These are phyloP conservation scores for Monosporozyma aerobia DNA, from an alignment of 805 yeast species.

Conservation along the genomic window DNA sequence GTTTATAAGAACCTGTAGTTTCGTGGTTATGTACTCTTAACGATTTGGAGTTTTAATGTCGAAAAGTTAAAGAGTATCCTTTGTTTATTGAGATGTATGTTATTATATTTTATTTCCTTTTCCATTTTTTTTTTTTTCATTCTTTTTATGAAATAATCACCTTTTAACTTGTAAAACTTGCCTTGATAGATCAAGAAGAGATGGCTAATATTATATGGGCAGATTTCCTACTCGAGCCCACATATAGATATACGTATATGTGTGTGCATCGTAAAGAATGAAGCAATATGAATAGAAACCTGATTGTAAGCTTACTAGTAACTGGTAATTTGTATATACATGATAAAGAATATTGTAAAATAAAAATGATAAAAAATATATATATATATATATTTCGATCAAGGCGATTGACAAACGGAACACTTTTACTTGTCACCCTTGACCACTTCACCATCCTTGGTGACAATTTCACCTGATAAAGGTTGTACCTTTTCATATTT, in stretches of 20 bases:
- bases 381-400: too few relatives aligned
- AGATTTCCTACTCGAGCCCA: too few relatives aligned
- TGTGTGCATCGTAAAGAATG: too few relatives aligned
- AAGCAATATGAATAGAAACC: too few relatives aligned
- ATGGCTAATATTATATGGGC: too few relatives aligned
- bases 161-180: not conserved
- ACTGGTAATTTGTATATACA: not conserved
- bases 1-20: too few relatives aligned
- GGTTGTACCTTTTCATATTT: conserved; percentile 57
- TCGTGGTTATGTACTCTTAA: not conserved
- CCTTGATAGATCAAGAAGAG: not conserved
- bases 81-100: not conserved
- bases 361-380: not conserved
- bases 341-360: not conserved
- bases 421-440: not conserved
- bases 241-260: too few relatives aligned
- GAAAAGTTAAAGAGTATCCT: not conserved
- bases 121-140: not conserved
- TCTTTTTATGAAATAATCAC: not conserved
- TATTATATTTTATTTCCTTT: not conserved
- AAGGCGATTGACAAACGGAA: not conserved
- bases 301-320: too few relatives aligned
- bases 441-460: conserved; percentile 32
- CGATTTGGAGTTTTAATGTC: not conserved
- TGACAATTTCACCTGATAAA: conserved; percentile 41